A percentile compares a stretch with the other conserved stretches of the same genome.
Conservation (phyloP, 768 basidiomycete genomes). For the Lenzites betulinus region DNA sequence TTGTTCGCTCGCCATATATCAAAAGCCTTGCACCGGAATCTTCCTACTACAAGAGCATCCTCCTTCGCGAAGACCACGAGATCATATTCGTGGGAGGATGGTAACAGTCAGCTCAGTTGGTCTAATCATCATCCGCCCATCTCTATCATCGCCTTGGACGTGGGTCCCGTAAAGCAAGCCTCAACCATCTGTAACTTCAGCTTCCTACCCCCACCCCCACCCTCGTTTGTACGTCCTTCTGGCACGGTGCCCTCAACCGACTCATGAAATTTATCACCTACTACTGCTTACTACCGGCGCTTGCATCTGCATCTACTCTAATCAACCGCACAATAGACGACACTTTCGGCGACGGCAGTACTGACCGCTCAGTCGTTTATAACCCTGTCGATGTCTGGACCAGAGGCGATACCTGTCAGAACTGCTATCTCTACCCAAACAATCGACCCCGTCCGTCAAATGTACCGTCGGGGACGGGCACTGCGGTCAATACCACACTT, state of each 20-base stretch:
- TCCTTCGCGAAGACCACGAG: too few relatives aligned
- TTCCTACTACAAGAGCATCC: too few relatives aligned
- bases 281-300: background rate
- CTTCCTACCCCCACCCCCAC: background rate
- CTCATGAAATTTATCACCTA: background rate
- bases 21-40: too few relatives aligned
- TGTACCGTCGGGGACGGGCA: background rate
- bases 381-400: background rate
- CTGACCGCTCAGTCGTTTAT: background rate
- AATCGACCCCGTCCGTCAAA: too few relatives aligned
- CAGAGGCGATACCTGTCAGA: background rate
- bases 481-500: background rate
- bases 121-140: too few relatives aligned
- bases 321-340: slow-evolving; percentile 7
- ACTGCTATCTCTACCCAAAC: background rate
- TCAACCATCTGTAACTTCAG: too few relatives aligned
- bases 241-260: too few relatives aligned
- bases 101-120: too few relatives aligned
- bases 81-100: too few relatives aligned
- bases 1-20: too few relatives aligned
- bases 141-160: too few relatives aligned
- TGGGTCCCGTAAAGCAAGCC: too few relatives aligned
- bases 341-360: background rate
- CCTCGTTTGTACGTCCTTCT: background rate
- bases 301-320: background rate